Evolutionary conservation across 2,329 filamentous ascomycete genomes (phyloP).

Genomic region (Claviceps purpurea): DNA sequence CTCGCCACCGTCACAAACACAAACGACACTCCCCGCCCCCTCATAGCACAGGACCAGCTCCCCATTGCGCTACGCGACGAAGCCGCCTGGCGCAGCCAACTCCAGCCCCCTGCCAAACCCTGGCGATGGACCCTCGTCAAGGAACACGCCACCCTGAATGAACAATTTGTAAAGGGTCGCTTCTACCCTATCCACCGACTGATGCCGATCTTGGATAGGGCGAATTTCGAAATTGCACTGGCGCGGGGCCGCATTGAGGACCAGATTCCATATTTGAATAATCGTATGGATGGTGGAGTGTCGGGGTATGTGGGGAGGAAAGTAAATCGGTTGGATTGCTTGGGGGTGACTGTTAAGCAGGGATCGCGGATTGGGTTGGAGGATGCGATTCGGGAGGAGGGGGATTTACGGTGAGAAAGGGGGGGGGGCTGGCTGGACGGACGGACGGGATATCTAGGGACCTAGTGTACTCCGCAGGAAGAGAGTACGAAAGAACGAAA

Average conservation of each 20-base stretch:
- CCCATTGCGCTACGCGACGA: slow-evolving; percentile 28
- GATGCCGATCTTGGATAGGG: slow-evolving; percentile 34
- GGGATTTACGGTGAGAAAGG: neutral
- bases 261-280: slow-evolving; percentile 38
- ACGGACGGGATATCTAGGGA: neutral
- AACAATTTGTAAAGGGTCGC: slow-evolving; percentile 36
- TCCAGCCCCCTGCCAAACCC: slow-evolving; percentile 18
- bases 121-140: slow-evolving; percentile 28
- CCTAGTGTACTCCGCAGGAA: no score
- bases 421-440: neutral
- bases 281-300: slow-evolving; percentile 30
- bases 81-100: slow-evolving; percentile 25
- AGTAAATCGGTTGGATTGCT: slow-evolving; percentile 27
- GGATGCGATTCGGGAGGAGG: slow-evolving; percentile 22
- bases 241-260: slow-evolving; percentile 27
- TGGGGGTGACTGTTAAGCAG: slow-evolving; percentile 28
- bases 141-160: slow-evolving; percentile 33
- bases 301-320: slow-evolving; percentile 28
- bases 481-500: no score
- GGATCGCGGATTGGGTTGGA: slow-evolving; percentile 22
- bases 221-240: slow-evolving; percentile 23
- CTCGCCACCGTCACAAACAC: slow-evolving; percentile 16
- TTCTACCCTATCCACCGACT: slow-evolving; percentile 44
- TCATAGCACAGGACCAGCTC: slow-evolving; percentile 24
- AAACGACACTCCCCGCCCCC: slow-evolving; percentile 12